A percentile compares a stretch with the other conserved stretches of the same genome.
phyloP scores from a whole-genome alignment of 768 basidiomycete species.

The Rubroboletus pulcherrimus region DNA sequence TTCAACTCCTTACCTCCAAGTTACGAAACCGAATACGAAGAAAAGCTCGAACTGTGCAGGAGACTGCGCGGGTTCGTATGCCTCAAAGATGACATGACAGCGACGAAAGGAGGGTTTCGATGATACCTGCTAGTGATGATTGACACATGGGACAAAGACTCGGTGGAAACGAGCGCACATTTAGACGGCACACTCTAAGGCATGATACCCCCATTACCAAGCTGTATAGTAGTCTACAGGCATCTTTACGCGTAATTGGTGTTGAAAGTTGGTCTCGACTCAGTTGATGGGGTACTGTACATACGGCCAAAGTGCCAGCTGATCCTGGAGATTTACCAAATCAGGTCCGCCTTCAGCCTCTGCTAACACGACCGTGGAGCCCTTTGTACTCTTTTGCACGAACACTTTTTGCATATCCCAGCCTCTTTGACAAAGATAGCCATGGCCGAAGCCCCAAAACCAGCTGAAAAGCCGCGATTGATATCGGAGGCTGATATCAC shows the following conservation, averaged over 20 bases:
- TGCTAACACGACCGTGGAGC: conserved; percentile 4
- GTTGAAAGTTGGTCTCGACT: not conserved
- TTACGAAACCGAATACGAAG: conserved; percentile 17
- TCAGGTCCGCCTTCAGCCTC: conserved; percentile 16
- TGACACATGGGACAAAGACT: conserved; percentile 17
- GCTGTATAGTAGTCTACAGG: conserved; percentile 27
- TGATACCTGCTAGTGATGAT: conserved; percentile 12
- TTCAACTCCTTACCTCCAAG: conserved; percentile 30
- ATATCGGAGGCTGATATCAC: conserved; percentile 73
- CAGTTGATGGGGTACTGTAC: too few species aligned
- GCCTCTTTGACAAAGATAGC: conserved; percentile 4
- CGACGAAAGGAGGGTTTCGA: conserved; percentile 6
- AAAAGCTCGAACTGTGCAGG: conserved; percentile 33
- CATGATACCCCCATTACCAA: conserved; percentile 23
- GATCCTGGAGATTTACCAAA: conserved; percentile 20
- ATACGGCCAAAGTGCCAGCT: not conserved
- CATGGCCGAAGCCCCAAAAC: conserved; percentile 57
- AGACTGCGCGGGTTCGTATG: conserved; percentile 54
- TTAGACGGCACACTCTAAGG: conserved; percentile 20
- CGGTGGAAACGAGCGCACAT: conserved; percentile 8
- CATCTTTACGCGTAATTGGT: conserved; percentile 5
- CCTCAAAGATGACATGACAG: conserved; percentile 34
- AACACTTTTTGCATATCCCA: conserved; percentile 4
- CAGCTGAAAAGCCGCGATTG: conserved; percentile 50
- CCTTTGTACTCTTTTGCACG: conserved; percentile 2